Percentiles rank a stretch among this genome's conserved stretches.
Evolutionary conservation across 768 basidiomycete species (phyloP).

Genomic region (Collybiopsis confluens): DNA sequence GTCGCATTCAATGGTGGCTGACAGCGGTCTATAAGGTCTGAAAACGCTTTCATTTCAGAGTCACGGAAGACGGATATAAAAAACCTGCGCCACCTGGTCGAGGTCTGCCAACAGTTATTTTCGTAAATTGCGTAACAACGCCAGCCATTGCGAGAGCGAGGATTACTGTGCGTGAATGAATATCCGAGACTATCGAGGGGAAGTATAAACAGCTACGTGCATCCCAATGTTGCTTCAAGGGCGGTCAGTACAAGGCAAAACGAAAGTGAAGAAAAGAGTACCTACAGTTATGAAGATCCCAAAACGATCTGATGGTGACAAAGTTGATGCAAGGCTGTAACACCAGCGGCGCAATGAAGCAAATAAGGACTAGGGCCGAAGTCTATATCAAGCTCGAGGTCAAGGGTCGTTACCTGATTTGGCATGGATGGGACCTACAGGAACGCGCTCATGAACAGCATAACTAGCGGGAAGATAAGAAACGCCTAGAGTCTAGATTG

Average conservation of each 20-base stretch:
- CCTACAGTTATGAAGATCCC: constrained; percentile 81
- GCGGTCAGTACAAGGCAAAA: background rate
- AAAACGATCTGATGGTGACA: constrained; percentile 73
- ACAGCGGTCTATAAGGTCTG: constrained; percentile 69
- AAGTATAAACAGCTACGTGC: constrained; percentile 19
- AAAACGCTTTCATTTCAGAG: background rate
- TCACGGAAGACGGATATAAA: background rate
- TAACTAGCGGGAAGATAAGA: constrained; percentile 35
- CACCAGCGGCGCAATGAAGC: constrained; percentile 60
- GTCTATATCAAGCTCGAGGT: constrained; percentile 26
- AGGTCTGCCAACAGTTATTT: constrained; percentile 86
- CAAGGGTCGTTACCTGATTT: constrained; percentile 6
- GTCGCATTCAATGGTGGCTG: constrained; percentile 58
- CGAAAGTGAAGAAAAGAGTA: constrained; percentile 12
- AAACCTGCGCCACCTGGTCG: constrained; percentile 57
- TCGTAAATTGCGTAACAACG: constrained; percentile 77
- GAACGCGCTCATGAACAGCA: constrained; percentile 73
- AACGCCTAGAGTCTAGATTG: background rate
- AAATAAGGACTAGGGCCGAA: constrained; percentile 46
- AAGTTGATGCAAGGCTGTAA: constrained; percentile 68
- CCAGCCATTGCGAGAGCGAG: constrained; percentile 75
- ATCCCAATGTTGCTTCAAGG: constrained; percentile 35
- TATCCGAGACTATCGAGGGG: background rate
- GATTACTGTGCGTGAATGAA: constrained; percentile 41
- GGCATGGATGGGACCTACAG: constrained; percentile 34